phyloP scores from a whole-genome alignment of 768 basidiomycete genomes.

The Leccinum subtestaceum region DNA sequence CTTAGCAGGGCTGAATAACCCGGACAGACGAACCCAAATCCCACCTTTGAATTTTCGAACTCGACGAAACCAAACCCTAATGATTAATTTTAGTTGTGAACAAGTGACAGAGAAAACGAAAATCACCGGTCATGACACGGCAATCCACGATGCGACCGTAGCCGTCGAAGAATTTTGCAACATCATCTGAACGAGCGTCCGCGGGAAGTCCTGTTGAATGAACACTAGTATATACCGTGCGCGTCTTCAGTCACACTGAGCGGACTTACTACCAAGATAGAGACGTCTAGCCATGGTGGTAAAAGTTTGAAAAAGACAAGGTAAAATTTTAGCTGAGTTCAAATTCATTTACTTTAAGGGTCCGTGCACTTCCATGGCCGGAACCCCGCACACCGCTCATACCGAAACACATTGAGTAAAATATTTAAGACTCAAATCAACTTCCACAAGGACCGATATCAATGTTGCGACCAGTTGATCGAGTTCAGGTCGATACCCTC shows the following conservation, averaged over 20 bases:
- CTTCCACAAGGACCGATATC: conserved; percentile 13
- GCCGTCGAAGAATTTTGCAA: conserved; percentile 86
- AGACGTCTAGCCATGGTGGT: conserved; percentile 76
- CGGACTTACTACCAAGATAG: conserved; percentile 74
- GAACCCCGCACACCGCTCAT: conserved; percentile 19
- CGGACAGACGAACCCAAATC: neutral
- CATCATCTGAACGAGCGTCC: conserved; percentile 80
- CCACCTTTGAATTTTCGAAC: conserved; percentile 80
- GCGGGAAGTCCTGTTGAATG: conserved; percentile 64
- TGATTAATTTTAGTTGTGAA: conserved; percentile 16
- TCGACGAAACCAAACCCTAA: conserved; percentile 95
- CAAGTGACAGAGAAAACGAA: neutral
- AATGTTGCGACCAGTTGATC: conserved; percentile 87
- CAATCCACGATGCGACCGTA: conserved; percentile 88
- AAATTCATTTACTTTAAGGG: conserved; percentile 30
- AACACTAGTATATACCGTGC: neutral
- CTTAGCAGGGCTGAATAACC: conserved; percentile 10
- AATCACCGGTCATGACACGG: conserved; percentile 89
- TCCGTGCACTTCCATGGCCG: conserved; percentile 25
- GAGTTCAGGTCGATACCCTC: conserved; percentile 95
- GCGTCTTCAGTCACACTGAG: conserved; percentile 4
- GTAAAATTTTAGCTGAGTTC: conserved; percentile 31
- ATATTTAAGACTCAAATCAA: neutral
- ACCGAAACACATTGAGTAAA: conserved; percentile 5
- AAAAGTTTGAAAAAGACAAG: conserved; percentile 28